Evolutionary conservation across 73 alveolate species (phyloP).

Genomic region (Symbiodinium pilosum): DNA sequence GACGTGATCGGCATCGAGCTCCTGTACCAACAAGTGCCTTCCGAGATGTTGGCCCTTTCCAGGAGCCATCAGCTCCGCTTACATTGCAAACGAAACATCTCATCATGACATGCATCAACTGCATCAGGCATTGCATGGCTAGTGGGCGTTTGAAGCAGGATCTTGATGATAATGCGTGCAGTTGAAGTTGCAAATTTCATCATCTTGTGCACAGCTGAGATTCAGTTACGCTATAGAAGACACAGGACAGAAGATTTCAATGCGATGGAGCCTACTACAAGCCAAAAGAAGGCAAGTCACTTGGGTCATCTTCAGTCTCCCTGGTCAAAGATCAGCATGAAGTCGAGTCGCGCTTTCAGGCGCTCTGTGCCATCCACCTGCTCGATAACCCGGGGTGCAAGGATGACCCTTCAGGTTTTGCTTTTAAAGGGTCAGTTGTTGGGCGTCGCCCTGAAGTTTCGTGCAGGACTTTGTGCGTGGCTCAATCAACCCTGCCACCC

Average conservation of each 20-base stretch:
- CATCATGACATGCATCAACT: no score
- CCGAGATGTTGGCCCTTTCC: constrained; percentile 6
- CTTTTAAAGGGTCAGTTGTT: neutral
- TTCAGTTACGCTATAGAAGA: no score
- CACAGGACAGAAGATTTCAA: constrained; percentile 16
- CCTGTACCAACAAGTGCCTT: constrained; percentile 4
- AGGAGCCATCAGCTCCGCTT: no score
- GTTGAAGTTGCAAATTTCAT: no score
- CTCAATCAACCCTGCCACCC: constrained; percentile 32
- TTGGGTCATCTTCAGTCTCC: neutral
- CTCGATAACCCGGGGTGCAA: constrained; percentile 34
- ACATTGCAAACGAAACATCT: no score
- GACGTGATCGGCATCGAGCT: neutral
- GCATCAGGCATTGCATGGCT: no score
- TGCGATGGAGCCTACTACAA: constrained; percentile 16
- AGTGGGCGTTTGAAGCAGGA: no score
- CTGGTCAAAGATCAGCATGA: no score
- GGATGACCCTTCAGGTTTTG: neutral
- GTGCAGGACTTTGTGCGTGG: constrained; percentile 50
- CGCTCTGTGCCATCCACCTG: constrained; percentile 27
- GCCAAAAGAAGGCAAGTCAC: constrained; percentile 21
- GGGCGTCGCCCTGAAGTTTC: neutral
- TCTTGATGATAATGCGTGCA: no score
- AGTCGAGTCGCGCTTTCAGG: neutral
- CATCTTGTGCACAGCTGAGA: no score